phyloP scores from a whole-genome alignment of 495 filamentous ascomycete genomes.

The Talaromyces adpressus region DNA sequence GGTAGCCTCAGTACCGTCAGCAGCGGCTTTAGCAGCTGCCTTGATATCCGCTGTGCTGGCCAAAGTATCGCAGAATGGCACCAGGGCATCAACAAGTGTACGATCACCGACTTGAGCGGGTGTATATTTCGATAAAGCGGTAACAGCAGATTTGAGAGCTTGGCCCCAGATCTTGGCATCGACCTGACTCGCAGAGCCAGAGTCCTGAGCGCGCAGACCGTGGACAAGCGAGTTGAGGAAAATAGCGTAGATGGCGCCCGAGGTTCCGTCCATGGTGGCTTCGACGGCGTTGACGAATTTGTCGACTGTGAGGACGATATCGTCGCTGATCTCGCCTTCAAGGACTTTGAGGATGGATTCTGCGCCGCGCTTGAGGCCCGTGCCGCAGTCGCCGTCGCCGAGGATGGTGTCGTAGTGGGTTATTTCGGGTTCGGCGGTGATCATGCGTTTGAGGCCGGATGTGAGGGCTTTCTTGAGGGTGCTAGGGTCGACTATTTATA shows the following conservation, averaged over 20 bases:
- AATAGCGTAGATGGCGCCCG: slow-evolving; percentile 90
- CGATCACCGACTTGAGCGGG: slow-evolving; percentile 84
- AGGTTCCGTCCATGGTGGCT: slow-evolving; percentile 89
- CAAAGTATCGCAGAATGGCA: slow-evolving; percentile 76
- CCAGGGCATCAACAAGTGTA: slow-evolving; percentile 83
- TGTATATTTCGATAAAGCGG: slow-evolving; percentile 74
- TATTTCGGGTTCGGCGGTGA: slow-evolving; percentile 73
- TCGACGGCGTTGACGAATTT: slow-evolving; percentile 82
- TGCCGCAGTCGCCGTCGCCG: slow-evolving; percentile 93
- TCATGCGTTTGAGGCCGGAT: slow-evolving; percentile 63
- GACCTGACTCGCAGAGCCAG: slow-evolving; percentile 39
- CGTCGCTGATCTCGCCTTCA: slow-evolving; percentile 47
- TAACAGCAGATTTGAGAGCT: slow-evolving; percentile 63
- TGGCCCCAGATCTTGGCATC: slow-evolving; percentile 60
- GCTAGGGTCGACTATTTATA: slow-evolving; percentile 49
- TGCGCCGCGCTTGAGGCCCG: slow-evolving; percentile 82
- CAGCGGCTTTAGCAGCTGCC: slow-evolving; percentile 67
- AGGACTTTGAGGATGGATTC: slow-evolving; percentile 73
- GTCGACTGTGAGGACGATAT: slow-evolving; percentile 64
- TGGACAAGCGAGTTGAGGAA: slow-evolving; percentile 87
- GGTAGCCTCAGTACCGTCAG: slow-evolving; percentile 70
- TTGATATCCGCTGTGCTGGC: slow-evolving; percentile 53
- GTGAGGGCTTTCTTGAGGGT: slow-evolving; percentile 52
- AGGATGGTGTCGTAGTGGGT: slow-evolving; percentile 88
- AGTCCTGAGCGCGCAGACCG: slow-evolving; percentile 55